Percentiles rank a stretch among this genome's conserved stretches.
Conservation (phyloP, 2,329 filamentous ascomycete species). For the Colletotrichum sojae region DNA sequence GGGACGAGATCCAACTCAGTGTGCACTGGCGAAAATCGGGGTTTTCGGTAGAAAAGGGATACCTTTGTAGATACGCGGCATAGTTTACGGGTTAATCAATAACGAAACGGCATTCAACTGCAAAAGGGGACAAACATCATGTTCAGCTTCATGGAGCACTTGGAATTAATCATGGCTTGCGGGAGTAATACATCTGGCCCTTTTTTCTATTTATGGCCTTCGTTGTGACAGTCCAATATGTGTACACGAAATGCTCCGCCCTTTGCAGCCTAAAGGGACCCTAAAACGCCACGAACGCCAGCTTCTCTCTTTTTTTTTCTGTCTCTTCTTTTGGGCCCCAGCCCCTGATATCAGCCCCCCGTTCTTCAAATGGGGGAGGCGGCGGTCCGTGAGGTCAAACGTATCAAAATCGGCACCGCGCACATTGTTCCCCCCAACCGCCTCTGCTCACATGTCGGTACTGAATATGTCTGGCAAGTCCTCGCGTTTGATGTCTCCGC, state of each 20-base stretch:
- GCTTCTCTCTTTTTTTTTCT: conserved; percentile 2
- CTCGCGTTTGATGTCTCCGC: conserved; percentile 13
- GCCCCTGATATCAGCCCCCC: background rate
- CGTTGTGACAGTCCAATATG: conserved; percentile 4
- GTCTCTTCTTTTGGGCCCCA: background rate
- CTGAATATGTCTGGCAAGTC: background rate
- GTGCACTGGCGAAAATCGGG: conserved; percentile 36
- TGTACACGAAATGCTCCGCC: conserved; percentile 25
- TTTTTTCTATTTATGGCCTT: conserved; percentile 12
- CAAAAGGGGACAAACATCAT: background rate
- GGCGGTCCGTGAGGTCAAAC: conserved; percentile 1
- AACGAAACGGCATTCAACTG: conserved; percentile 34
- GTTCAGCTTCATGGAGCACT: background rate
- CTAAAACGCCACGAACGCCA: conserved; percentile 37
- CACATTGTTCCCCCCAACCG: no score
- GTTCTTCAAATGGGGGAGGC: no score
- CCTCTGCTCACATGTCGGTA: background rate
- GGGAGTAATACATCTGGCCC: background rate
- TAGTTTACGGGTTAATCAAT: conserved; percentile 28
- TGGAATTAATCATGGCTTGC: background rate
- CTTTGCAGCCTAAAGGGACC: background rate
- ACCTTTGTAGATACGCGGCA: conserved; percentile 38
- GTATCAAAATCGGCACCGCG: background rate
- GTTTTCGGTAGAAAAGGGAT: conserved; percentile 39
- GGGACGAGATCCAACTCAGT: conserved; percentile 16